phyloP scores from a whole-genome alignment of 495 filamentous ascomycete genomes.

The Aspergillus taichungensis region DNA sequence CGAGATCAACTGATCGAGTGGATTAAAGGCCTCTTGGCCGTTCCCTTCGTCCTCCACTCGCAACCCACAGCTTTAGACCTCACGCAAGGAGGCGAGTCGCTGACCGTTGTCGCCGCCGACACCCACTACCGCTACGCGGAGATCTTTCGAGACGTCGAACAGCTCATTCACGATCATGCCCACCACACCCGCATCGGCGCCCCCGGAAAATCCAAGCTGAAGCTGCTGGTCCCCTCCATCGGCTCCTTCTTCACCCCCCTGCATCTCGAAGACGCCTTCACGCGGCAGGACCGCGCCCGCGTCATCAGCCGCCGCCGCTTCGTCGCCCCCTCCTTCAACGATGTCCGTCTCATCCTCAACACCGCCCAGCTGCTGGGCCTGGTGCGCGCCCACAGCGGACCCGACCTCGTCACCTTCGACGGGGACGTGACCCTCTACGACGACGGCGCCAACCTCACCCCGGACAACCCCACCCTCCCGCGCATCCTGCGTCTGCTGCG shows the following conservation, averaged over 20 bases:
- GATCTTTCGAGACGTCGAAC: constrained; percentile 90
- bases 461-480: constrained; percentile 66
- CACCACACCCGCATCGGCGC: constrained; percentile 53
- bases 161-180: constrained; percentile 85
- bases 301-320: constrained; percentile 88
- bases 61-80: constrained; percentile 81
- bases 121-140: constrained; percentile 80
- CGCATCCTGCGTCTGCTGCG: constrained; percentile 61
- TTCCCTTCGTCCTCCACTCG: constrained; percentile 94
- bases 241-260: constrained; percentile 88
- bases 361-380: constrained; percentile 88
- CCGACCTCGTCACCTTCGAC: constrained; percentile 89
- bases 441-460: constrained; percentile 70
- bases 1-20: constrained; percentile 78
- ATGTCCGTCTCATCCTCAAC: constrained; percentile 86
- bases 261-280: constrained; percentile 79
- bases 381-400: constrained; percentile 40
- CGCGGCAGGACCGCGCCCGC: constrained; percentile 74
- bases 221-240: constrained; percentile 81
- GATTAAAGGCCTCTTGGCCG: constrained; percentile 81
- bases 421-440: constrained; percentile 97
- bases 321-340: constrained; percentile 95
- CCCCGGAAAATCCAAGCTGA: constrained; percentile 73
- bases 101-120: constrained; percentile 47
- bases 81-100: constrained; percentile 25